A percentile compares a stretch with the other conserved stretches of the same genome.
Evolutionary conservation across 495 filamentous ascomycete species (phyloP).

Genomic region (Cenococcum geophilum): DNA sequence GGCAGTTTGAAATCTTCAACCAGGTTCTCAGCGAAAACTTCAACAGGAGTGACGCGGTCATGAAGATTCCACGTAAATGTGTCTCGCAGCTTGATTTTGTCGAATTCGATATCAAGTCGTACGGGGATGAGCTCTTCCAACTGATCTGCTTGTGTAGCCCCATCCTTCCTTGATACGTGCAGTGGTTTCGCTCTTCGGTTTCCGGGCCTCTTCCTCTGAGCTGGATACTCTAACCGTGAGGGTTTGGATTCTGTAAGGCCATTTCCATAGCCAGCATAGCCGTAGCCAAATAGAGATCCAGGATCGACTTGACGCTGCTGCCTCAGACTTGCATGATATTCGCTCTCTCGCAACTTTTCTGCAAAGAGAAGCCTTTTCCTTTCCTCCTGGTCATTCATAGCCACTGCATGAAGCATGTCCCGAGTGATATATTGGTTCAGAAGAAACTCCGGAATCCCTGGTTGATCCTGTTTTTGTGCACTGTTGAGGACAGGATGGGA

Average conservation of each 20-base stretch:
- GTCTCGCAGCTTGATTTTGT: constrained; percentile 91
- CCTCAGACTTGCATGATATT: constrained; percentile 48
- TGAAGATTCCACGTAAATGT: constrained; percentile 99
- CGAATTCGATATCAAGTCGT: constrained; percentile 87
- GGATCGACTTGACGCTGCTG: constrained; percentile 51
- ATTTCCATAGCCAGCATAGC: constrained; percentile 88
- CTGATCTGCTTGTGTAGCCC: constrained; percentile 78
- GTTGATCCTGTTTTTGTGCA: constrained; percentile 35
- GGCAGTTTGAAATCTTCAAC: constrained; percentile 87
- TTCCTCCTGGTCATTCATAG: constrained; percentile 45
- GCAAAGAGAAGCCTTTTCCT: constrained; percentile 31
- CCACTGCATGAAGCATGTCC: constrained; percentile 64
- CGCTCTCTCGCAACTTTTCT: constrained; percentile 48
- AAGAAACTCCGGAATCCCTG: constrained; percentile 46
- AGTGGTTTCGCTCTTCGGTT: constrained; percentile 64
- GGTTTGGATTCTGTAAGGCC: constrained; percentile 61
- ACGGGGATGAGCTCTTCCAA: constrained; percentile 87
- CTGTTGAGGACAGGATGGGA: constrained; percentile 34
- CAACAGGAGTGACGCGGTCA: constrained; percentile 70
- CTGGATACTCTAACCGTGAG: constrained; percentile 64
- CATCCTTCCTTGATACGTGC: constrained; percentile 66
- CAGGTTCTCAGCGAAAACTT: constrained; percentile 78
- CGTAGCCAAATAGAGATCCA: constrained; percentile 63
- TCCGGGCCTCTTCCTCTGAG: constrained; percentile 63
- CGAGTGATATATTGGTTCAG: constrained; percentile 73